Conservation (phyloP, 2,329 filamentous ascomycete species). For the Fusarium pininemorale region DNA sequence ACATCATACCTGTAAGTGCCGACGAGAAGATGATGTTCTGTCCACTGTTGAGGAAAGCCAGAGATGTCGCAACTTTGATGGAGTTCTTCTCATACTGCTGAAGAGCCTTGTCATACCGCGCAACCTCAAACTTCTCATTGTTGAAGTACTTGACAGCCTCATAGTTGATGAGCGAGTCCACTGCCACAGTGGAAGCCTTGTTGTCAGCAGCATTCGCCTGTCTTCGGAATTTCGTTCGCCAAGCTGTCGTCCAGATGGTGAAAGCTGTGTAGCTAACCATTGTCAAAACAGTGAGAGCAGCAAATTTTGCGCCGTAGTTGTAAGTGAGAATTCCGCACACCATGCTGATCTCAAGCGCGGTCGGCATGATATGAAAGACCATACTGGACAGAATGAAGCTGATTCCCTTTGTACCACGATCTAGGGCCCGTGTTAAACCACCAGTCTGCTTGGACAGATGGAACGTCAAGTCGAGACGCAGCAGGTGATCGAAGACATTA, state of each 20-base stretch:
- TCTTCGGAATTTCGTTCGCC: slow-evolving; percentile 95
- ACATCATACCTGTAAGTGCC: slow-evolving; percentile 97
- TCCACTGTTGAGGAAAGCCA: slow-evolving; percentile 91
- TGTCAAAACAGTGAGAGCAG: slow-evolving; percentile 86
- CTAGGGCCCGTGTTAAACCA: slow-evolving; percentile 91
- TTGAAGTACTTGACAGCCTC: slow-evolving; percentile 99
- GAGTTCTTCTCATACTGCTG: slow-evolving; percentile 90
- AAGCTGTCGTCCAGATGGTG: slow-evolving; percentile 94
- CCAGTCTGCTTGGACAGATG: slow-evolving; percentile 95
- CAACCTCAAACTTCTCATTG: slow-evolving; percentile 95
- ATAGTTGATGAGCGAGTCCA: slow-evolving; percentile 98
- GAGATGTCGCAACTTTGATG: slow-evolving; percentile 94
- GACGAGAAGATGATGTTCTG: slow-evolving; percentile 98
- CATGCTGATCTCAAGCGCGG: slow-evolving; percentile 90
- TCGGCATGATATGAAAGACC: slow-evolving; percentile 97
- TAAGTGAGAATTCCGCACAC: slow-evolving; percentile 97
- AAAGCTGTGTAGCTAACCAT: slow-evolving; percentile 98
- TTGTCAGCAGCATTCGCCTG: slow-evolving; percentile 97
- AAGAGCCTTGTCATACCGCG: slow-evolving; percentile 87
- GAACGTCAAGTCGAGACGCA: slow-evolving; percentile 91
- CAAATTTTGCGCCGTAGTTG: slow-evolving; percentile 92
- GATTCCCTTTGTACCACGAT: slow-evolving; percentile 97
- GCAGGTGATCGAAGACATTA: slow-evolving; percentile 90
- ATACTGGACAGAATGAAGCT: slow-evolving; percentile 97
- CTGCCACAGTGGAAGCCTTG: slow-evolving; percentile 90